phyloP scores from a whole-genome alignment of 2,329 filamentous ascomycete genomes.

The Fusarium sp. region DNA sequence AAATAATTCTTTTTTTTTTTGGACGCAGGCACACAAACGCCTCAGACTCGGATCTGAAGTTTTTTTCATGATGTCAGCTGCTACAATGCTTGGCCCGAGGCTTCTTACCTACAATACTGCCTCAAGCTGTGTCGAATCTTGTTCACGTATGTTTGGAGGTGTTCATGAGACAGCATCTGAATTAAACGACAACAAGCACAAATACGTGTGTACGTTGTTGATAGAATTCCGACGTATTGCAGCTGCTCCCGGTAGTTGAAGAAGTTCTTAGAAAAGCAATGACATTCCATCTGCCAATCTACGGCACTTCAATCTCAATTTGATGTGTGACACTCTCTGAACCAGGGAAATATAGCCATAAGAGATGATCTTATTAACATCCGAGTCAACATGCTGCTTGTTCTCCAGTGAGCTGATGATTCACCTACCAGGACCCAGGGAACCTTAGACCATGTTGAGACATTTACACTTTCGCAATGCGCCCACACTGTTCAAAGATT shows the following conservation, averaged over 20 bases:
- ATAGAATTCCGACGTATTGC: neutral
- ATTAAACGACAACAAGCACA: neutral
- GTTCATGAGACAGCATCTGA: neutral
- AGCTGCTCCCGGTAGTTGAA: neutral
- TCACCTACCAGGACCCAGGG: neutral
- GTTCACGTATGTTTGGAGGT: neutral
- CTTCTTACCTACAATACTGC: neutral
- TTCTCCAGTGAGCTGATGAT: neutral
- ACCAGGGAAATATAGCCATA: neutral
- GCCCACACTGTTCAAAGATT: neutral
- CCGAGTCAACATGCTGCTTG: neutral
- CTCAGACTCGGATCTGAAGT: neutral
- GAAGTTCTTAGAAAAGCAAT: neutral
- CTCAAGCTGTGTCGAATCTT: neutral
- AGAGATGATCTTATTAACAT: neutral
- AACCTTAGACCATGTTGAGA: neutral
- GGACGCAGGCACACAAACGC: neutral
- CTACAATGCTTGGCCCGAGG: neutral
- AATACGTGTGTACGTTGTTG: neutral
- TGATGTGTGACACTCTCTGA: neutral
- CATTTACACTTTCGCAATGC: neutral
- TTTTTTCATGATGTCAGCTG: neutral
- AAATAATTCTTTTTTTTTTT: neutral
- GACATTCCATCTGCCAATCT: neutral
- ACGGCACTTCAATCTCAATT: neutral